phyloP scores from a whole-genome alignment of 1,284 basidiomycete species.

The Mycosarcoma mackinlayi region DNA sequence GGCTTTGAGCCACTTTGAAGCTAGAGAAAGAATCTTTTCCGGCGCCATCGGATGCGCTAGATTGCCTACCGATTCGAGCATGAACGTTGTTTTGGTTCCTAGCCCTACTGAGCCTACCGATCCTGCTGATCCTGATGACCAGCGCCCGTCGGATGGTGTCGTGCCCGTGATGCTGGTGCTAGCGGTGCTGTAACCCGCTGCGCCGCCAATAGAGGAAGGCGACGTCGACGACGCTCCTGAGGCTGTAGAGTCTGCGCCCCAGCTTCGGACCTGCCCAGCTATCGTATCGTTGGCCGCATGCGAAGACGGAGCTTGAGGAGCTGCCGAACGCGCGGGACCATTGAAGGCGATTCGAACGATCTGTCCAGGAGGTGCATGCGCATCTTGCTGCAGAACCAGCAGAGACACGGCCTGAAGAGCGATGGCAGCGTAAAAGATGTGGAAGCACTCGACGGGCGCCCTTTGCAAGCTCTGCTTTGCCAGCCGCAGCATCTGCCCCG shows the following conservation, averaged over 20 bases:
- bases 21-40: slow-evolving; percentile 10
- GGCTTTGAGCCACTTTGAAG: slow-evolving; percentile 16
- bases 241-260: slow-evolving; percentile 1
- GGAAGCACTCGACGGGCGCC: slow-evolving; percentile 20
- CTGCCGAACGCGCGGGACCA: slow-evolving; percentile 1
- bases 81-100: slow-evolving; percentile 71
- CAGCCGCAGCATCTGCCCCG: slow-evolving; percentile 18
- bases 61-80: slow-evolving; percentile 73
- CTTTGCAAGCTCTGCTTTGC: slow-evolving; percentile 21
- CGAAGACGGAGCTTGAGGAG: slow-evolving; percentile 1
- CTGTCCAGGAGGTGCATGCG: background rate
- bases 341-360: slow-evolving; percentile 18
- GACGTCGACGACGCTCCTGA: slow-evolving; percentile 12
- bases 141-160: background rate
- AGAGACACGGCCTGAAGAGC: slow-evolving; percentile 18
- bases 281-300: background rate
- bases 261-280: background rate
- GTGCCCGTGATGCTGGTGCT: background rate
- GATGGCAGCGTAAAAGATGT: slow-evolving; percentile 25
- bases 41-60: slow-evolving; percentile 12
- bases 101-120: background rate
- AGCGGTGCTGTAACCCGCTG: background rate
- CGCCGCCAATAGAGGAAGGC: slow-evolving; percentile 9
- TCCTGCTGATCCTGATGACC: background rate
- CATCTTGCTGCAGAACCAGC: slow-evolving; percentile 9